Evolutionary conservation across 805 yeast genomes (phyloP).

Genomic region (Candida sphagnicola): DNA sequence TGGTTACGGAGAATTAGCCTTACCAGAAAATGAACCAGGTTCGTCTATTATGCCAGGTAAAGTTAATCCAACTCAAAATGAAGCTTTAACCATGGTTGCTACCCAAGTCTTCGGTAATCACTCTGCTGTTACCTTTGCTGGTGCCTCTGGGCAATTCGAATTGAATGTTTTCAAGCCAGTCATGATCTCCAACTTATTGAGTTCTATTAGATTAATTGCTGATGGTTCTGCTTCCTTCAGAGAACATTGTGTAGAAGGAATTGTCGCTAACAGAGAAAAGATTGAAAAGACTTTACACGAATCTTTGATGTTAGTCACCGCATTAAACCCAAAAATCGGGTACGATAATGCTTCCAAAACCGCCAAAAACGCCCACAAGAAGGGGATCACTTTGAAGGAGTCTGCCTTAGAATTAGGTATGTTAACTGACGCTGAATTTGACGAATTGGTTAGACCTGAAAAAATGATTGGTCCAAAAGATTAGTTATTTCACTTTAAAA

Average conservation of each 20-base stretch:
- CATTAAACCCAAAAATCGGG: slow-evolving; percentile 97
- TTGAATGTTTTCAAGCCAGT: slow-evolving; percentile 98
- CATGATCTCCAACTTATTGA: slow-evolving; percentile 83
- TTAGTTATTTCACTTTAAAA: slow-evolving; percentile 7
- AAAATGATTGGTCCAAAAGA: slow-evolving; percentile 93
- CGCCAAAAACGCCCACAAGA: slow-evolving; percentile 98
- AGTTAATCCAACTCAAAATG: slow-evolving; percentile 98
- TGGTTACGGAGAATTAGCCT: slow-evolving; percentile 92
- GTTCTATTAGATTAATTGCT: slow-evolving; percentile 82
- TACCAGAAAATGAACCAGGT: slow-evolving; percentile 99
- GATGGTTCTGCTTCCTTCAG: slow-evolving; percentile 91
- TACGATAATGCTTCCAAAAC: slow-evolving; percentile 96
- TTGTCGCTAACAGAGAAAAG: slow-evolving; percentile 81
- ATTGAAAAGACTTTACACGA: slow-evolving; percentile 86
- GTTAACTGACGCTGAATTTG: slow-evolving; percentile 80
- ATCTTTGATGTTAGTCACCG: slow-evolving; percentile 97
- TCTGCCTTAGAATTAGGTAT: slow-evolving; percentile 90
- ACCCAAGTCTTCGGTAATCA: slow-evolving; percentile 98
- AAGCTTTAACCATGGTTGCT: slow-evolving; percentile 97
- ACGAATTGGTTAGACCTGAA: slow-evolving; percentile 97
- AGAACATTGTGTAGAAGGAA: slow-evolving; percentile 92
- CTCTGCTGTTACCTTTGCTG: slow-evolving; percentile 91
- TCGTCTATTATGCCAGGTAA: slow-evolving; percentile 99
- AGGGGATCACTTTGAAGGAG: slow-evolving; percentile 93
- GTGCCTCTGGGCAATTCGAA: slow-evolving; percentile 98